phyloP scores from a whole-genome alignment of 495 filamentous ascomycete species.

The Aspergillus steynii region DNA sequence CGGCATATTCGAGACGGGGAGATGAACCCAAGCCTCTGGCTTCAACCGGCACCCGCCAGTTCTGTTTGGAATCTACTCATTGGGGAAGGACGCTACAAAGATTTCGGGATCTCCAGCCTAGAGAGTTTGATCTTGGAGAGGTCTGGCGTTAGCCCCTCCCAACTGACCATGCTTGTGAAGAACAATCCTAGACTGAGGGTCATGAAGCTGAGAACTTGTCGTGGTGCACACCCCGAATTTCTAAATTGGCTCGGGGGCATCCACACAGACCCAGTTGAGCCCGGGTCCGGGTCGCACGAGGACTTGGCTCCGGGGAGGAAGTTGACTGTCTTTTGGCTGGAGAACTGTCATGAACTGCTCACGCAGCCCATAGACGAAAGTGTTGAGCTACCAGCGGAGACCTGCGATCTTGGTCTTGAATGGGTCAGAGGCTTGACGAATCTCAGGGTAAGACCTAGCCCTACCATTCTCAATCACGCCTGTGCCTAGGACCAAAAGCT shows the following conservation, averaged over 20 bases:
- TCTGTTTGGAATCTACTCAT: constrained; percentile 36
- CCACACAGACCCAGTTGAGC: constrained; percentile 18
- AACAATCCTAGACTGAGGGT: constrained; percentile 28
- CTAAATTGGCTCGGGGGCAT: constrained; percentile 35
- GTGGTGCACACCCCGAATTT: constrained; percentile 32
- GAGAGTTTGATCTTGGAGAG: constrained; percentile 32
- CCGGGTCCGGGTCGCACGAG: constrained; percentile 5
- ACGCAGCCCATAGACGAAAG: constrained; percentile 7
- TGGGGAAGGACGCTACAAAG: constrained; percentile 21
- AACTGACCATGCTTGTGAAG: constrained; percentile 35
- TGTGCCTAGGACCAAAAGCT: background rate
- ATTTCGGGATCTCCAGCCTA: constrained; percentile 24
- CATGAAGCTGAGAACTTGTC: constrained; percentile 34
- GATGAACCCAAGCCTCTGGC: constrained; percentile 28
- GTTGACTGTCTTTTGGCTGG: constrained; percentile 29
- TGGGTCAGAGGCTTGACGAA: constrained; percentile 28
- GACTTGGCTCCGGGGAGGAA: constrained; percentile 22
- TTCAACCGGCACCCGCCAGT: constrained; percentile 26
- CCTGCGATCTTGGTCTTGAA: constrained; percentile 25
- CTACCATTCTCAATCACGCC: background rate
- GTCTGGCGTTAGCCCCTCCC: constrained; percentile 37
- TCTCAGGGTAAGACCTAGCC: constrained; percentile 21
- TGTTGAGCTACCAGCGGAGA: constrained; percentile 8
- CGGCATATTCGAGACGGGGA: constrained; percentile 32
- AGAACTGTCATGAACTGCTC: constrained; percentile 28